Conservation (phyloP, 73 alveolate species). For the Paramecium octaurelia region DNA sequence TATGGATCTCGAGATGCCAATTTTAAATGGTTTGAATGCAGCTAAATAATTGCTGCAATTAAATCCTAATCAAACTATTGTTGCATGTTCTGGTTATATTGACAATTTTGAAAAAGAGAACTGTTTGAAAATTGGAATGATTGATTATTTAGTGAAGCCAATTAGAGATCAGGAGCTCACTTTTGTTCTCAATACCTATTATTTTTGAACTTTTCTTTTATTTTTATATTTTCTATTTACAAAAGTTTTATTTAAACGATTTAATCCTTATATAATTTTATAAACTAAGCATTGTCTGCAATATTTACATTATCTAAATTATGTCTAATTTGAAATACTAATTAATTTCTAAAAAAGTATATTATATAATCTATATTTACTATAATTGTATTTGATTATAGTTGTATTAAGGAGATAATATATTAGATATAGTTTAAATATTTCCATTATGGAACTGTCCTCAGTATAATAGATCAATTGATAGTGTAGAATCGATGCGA, state of each 20-base stretch:
- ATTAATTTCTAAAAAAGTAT: too few species aligned
- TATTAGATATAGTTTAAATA: too few species aligned
- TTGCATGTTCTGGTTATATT: slow-evolving; percentile 24
- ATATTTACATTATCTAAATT: too few species aligned
- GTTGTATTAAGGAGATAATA: too few species aligned
- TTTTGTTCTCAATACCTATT: neutral
- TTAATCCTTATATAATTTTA: too few species aligned
- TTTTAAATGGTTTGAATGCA: neutral
- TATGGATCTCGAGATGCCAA: slow-evolving; percentile 55
- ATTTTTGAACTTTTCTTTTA: neutral
- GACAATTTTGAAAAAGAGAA: neutral
- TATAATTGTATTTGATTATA: too few species aligned
- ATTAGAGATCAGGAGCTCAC: neutral
- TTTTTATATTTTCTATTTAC: neutral
- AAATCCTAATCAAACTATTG: neutral
- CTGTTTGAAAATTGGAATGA: neutral
- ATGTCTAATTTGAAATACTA: too few species aligned
- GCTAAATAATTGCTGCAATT: neutral
- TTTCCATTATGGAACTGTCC: too few species aligned
- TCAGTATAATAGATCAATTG: too few species aligned
- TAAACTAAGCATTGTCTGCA: too few species aligned
- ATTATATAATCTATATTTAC: too few species aligned
- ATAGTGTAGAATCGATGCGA: too few species aligned
- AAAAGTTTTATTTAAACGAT: neutral
- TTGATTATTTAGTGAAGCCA: slow-evolving; percentile 1